A percentile compares a stretch with the other conserved stretches of the same genome.
Evolutionary conservation across 2,329 filamentous ascomycete genomes (phyloP).

Genomic region (Beauveria medogensis): DNA sequence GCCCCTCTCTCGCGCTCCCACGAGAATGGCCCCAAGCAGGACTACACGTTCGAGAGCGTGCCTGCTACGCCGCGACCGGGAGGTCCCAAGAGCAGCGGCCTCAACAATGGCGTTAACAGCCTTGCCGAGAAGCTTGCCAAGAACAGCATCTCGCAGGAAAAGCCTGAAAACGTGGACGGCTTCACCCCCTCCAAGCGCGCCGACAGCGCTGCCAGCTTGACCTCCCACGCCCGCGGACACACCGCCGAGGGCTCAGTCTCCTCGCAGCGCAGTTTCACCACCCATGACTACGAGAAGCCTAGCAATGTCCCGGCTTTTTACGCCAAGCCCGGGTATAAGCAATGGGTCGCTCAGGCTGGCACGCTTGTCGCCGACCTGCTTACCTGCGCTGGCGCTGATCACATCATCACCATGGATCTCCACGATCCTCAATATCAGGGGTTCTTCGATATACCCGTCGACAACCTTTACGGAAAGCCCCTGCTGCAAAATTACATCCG

Average conservation of each 20-base stretch:
- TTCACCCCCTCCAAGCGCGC: conserved; percentile 27
- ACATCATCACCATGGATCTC: conserved; percentile 96
- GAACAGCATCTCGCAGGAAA: conserved; percentile 46
- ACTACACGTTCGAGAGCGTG: conserved; percentile 86
- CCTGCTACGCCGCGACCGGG: conserved; percentile 76
- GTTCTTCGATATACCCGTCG: conserved; percentile 97
- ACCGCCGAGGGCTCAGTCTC: conserved; percentile 31
- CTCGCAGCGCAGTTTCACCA: conserved; percentile 46
- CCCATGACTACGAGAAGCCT: conserved; percentile 57
- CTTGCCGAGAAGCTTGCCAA: conserved; percentile 68
- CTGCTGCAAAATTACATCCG: conserved; percentile 65
- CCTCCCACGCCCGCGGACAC: conserved; percentile 27
- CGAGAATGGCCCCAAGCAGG: conserved; percentile 34
- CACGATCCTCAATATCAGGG: conserved; percentile 96
- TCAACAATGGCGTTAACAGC: conserved; percentile 58
- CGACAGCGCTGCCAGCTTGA: conserved; percentile 27
- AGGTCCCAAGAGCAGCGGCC: conserved; percentile 55
- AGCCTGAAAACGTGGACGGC: conserved; percentile 22
- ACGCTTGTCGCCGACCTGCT: conserved; percentile 90
- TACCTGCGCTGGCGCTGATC: conserved; percentile 91
- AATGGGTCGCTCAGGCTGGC: conserved; percentile 97
- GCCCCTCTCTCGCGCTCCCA: conserved; percentile 69
- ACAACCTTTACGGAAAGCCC: conserved; percentile 87
- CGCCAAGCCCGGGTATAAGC: conserved; percentile 88
- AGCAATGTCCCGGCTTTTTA: conserved; percentile 52